A percentile compares a stretch with the other conserved stretches of the same genome.
Evolutionary conservation across 208 protist genomes (phyloP).

Genomic region (Tritrichomonas foetus): DNA sequence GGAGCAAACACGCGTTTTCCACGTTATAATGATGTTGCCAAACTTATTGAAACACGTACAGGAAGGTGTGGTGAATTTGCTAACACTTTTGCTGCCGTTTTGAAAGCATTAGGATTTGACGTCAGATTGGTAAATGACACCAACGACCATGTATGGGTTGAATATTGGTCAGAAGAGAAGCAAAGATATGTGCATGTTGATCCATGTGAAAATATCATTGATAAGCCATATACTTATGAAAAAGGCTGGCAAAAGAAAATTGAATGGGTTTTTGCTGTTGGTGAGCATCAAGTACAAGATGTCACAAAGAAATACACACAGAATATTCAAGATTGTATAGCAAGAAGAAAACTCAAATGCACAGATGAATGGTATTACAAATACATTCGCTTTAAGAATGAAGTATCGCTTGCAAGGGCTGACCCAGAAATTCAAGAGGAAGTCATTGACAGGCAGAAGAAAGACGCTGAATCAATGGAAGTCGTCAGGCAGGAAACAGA

Average conservation of each 20-base stretch:
- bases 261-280: slow-evolving; percentile 44
- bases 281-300: neutral
- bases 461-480: neutral
- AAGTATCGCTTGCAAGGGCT: neutral
- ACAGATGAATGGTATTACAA: neutral
- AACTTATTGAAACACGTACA: slow-evolving; percentile 42
- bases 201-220: slow-evolving; percentile 46
- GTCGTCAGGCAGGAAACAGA: neutral
- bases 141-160: slow-evolving; percentile 52
- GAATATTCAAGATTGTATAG: neutral
- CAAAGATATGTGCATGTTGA: slow-evolving; percentile 48
- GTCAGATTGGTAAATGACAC: slow-evolving; percentile 42
- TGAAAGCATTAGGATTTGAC: slow-evolving; percentile 27
- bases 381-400: neutral
- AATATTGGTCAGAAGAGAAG: slow-evolving; percentile 37
- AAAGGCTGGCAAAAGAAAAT: slow-evolving; percentile 50
- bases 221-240: slow-evolving; percentile 47
- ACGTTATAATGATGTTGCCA: slow-evolving; percentile 40
- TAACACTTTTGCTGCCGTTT: slow-evolving; percentile 43
- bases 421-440: neutral
- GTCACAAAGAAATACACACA: slow-evolving; percentile 4
- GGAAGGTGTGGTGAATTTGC: slow-evolving; percentile 52
- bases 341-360: neutral
- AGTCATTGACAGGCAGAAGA: neutral
- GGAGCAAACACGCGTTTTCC: slow-evolving; percentile 42